phyloP scores from a whole-genome alignment of 2,329 filamentous ascomycete species.

The Xylariomycetidae sp. region DNA sequence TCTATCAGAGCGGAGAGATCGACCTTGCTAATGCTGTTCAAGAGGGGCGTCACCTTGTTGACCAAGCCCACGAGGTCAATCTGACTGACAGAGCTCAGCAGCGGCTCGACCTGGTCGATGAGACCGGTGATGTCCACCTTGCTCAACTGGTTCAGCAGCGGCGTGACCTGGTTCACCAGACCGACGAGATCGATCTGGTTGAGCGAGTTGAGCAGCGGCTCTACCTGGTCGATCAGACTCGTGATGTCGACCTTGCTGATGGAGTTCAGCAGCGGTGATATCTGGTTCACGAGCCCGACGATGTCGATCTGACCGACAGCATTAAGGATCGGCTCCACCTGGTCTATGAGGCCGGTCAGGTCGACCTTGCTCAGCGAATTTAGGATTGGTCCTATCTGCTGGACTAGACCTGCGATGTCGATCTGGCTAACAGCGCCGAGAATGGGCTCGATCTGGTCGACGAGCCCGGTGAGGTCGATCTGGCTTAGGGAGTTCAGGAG shows the following conservation, averaged over 20 bases:
- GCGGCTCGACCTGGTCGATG: slow-evolving; percentile 4
- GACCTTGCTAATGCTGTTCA: no score
- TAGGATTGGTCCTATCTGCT: slow-evolving; percentile 31
- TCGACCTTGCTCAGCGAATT: slow-evolving; percentile 25
- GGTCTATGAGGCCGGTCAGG: slow-evolving; percentile 24
- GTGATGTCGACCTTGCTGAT: slow-evolving; percentile 5
- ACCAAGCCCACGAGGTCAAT: no score
- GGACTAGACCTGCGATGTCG: slow-evolving; percentile 29
- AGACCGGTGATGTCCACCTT: slow-evolving; percentile 16
- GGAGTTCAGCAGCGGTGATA: slow-evolving; percentile 23
- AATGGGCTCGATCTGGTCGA: slow-evolving; percentile 12
- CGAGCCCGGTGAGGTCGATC: slow-evolving; percentile 12
- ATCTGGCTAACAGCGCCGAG: slow-evolving; percentile 25
- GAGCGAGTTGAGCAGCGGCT: slow-evolving; percentile 11
- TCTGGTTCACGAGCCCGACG: slow-evolving; percentile 28
- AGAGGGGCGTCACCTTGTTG: no score
- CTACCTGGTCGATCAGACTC: slow-evolving; percentile 3
- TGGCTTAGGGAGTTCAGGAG: slow-evolving; percentile 20
- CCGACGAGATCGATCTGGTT: slow-evolving; percentile 27
- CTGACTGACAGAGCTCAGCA: neutral
- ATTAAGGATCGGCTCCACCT: slow-evolving; percentile 28
- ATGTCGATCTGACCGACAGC: slow-evolving; percentile 31
- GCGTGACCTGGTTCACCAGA: slow-evolving; percentile 9
- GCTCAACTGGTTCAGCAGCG: slow-evolving; percentile 16
- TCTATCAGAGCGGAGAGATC: no score